phyloP scores from a whole-genome alignment of 225 moss, liverwort and hornwort species.

The Neckera pumila region DNA sequence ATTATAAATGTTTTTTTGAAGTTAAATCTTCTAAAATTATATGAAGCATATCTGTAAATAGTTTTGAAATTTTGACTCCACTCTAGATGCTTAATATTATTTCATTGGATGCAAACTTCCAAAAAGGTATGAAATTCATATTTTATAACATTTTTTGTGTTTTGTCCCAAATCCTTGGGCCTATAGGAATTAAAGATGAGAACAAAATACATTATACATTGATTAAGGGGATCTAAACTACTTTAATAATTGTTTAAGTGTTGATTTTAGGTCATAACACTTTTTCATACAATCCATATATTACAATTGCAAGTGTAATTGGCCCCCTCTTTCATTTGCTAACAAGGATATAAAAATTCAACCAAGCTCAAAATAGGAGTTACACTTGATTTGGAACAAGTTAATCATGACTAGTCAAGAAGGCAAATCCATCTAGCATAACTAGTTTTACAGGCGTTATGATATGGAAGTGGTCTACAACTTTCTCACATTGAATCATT shows the following conservation, averaged over 20 bases:
- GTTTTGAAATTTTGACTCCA: neutral
- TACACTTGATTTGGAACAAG: neutral
- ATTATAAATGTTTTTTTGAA: neutral
- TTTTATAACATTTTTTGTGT: neutral
- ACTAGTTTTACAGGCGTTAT: no score
- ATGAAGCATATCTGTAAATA: neutral
- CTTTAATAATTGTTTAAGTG: no score
- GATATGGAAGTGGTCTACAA: neutral
- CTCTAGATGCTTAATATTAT: neutral
- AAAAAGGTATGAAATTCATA: neutral
- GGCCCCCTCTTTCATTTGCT: neutral
- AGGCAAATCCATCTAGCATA: neutral
- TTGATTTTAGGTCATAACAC: neutral
- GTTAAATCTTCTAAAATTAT: neutral
- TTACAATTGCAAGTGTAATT: neutral
- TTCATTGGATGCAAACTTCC: neutral
- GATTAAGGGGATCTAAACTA: rapidly evolving
- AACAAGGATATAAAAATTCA: neutral
- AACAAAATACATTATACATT: neutral
- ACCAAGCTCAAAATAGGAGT: neutral
- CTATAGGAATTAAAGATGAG: neutral
- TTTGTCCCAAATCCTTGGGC: neutral
- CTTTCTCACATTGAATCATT: neutral
- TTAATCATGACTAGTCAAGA: neutral
- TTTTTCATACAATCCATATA: neutral